Conservation (phyloP, 139 green algal genomes). For the Picochlorum sp. region DNA sequence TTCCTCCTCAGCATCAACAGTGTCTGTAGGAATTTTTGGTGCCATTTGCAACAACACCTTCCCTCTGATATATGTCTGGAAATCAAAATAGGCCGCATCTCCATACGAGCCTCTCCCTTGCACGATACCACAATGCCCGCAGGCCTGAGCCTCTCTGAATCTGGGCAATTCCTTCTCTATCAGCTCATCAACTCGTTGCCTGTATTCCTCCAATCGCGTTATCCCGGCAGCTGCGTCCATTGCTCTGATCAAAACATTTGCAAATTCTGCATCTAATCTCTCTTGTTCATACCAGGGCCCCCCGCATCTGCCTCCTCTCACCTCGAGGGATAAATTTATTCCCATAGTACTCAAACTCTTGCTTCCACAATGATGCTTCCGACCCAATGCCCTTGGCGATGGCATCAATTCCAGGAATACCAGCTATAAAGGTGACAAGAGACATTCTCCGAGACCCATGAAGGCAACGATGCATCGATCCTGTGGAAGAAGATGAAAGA, state of each 20-base stretch:
- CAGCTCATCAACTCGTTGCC: background rate
- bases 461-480: too few relatives aligned
- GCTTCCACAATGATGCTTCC: too few relatives aligned
- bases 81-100: conserved; percentile 1
- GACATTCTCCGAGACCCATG: too few relatives aligned
- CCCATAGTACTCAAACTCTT: background rate
- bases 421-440: too few relatives aligned
- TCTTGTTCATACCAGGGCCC: background rate
- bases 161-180: background rate
- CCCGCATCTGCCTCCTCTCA: background rate
- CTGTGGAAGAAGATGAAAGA: too few relatives aligned
- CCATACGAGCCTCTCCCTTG: background rate
- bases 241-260: background rate
- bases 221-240: background rate
- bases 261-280: conserved; percentile 6
- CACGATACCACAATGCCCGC: background rate
- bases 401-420: background rate
- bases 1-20: background rate
- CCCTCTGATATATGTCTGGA: background rate
- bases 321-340: too few relatives aligned
- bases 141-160: background rate
- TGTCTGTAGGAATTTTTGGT: background rate
- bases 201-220: background rate
- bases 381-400: background rate
- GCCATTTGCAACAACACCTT: conserved; percentile 1